Base-by-base conservation (phyloP, 2,329 filamentous ascomycete genomes). In the Microsporum canis region DNA sequence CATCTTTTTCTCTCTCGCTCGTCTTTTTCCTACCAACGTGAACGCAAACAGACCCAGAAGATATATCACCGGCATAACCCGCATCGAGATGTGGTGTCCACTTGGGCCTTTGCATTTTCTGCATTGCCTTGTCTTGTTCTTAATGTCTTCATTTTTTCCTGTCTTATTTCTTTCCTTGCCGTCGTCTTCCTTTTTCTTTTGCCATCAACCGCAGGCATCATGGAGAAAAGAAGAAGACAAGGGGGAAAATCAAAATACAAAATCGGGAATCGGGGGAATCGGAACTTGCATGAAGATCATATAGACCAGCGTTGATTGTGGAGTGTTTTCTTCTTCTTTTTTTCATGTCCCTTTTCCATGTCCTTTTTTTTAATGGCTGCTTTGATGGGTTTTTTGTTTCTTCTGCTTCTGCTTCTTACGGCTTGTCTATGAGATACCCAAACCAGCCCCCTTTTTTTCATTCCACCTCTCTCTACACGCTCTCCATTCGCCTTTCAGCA, bases 281-380 rank as follows among this genome's bases (percentile, higher is more conserved):
- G 68, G 63, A 60, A 62, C 57, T 65, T 63, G 64, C 63, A 66
- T 66, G 63, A 65, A 65, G 72, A 77, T 76, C 73, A 79, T 79
- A 79, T 77, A 79, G 49, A 53, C 49, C 73, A 77, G 77, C 77
- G 77, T 78, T 79, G 74, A 72, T 39, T 51, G 29, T 60, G 57
- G 31, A 41, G 39, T 47, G 33, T 62, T 60, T 63, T 47, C 41
- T 39, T 60, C 36, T 61, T 60, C 60, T 49, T 43, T 45, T 27
- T 2, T 3, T 38, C 8, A 39, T 34, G 12, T 34, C 10, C 23
- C 6, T 33, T 53, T 29, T 27, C 14, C 27, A 29, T 34, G 27
- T 53, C 12, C 29, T 31, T 33, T 29, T 33, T 2, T 31, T 7
- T 53, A 3, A 12, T 53, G 27, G 12, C 27, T 33, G 49, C 49